Percentiles rank a stretch among this genome's conserved stretches.
Conservation (phyloP, 257 asterid species). For the Prunella vulgaris region DNA sequence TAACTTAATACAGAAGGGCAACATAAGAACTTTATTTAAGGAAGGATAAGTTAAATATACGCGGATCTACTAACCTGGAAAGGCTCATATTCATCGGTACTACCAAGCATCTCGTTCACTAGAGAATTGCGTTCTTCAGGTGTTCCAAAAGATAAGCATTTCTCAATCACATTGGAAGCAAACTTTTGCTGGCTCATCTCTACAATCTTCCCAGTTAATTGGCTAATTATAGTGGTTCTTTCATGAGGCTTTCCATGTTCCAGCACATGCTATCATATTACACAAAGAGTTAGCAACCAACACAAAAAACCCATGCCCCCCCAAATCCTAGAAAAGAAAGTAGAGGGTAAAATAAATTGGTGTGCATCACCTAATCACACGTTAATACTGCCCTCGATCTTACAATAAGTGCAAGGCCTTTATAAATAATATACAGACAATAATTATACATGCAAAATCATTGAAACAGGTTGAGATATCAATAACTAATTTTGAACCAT, state of each 20-base stretch:
- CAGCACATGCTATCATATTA: slow-evolving; percentile 55
- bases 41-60: background rate
- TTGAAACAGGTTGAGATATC: background rate
- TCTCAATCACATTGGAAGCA: slow-evolving; percentile 87
- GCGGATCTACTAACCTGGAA: slow-evolving; percentile 58
- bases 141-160: slow-evolving; percentile 71
- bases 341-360: background rate
- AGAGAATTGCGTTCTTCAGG: slow-evolving; percentile 60
- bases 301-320: background rate
- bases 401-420: too few relatives aligned
- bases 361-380: background rate
- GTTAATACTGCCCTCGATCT: too few relatives aligned
- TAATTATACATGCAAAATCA: background rate
- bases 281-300: background rate
- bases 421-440: background rate
- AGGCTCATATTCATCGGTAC: slow-evolving; percentile 71
- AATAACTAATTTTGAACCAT: too few relatives aligned
- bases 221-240: slow-evolving; percentile 50
- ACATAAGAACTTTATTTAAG: background rate
- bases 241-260: slow-evolving; percentile 80
- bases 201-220: slow-evolving; percentile 66
- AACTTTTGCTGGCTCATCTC: slow-evolving; percentile 88
- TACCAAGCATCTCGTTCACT: slow-evolving; percentile 79
- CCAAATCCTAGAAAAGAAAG: background rate
- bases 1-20: background rate